A percentile compares a stretch with the other conserved stretches of the same genome.
These are phyloP conservation scores for Xylaria venustula DNA, from an alignment of 495 filamentous ascomycete species.

Conservation along the genomic window DNA sequence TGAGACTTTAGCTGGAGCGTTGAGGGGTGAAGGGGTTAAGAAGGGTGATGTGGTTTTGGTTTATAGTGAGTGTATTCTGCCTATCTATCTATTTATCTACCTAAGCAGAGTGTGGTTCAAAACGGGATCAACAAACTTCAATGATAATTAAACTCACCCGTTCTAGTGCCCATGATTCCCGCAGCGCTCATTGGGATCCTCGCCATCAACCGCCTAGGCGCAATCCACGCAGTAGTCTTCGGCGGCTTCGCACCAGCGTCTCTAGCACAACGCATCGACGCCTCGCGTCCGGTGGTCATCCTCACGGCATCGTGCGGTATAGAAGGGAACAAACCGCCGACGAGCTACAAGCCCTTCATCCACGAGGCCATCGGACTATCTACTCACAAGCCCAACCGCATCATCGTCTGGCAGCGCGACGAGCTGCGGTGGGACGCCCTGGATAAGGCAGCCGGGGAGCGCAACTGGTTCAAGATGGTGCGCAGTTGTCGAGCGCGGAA, in stretches of 20 bases:
- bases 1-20: slow-evolving; percentile 75
- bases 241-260: slow-evolving; percentile 83
- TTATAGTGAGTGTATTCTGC: slow-evolving; percentile 62
- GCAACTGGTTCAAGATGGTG: slow-evolving; percentile 76
- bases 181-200: slow-evolving; percentile 81
- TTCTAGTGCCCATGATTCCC: slow-evolving; percentile 90
- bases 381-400: slow-evolving; percentile 60
- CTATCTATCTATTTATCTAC: background rate
- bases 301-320: slow-evolving; percentile 92
- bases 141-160: background rate
- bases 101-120: too few relatives aligned
- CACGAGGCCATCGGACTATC: slow-evolving; percentile 62
- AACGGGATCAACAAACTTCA: background rate
- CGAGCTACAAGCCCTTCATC: slow-evolving; percentile 69
- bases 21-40: slow-evolving; percentile 78
- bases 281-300: slow-evolving; percentile 69
- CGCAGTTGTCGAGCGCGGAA: slow-evolving; percentile 63
- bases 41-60: slow-evolving; percentile 90
- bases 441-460: slow-evolving; percentile 61
- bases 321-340: slow-evolving; percentile 76
- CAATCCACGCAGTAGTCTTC: slow-evolving; percentile 89
- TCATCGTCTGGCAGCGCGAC: slow-evolving; percentile 76
- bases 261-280: slow-evolving; percentile 85
- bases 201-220: slow-evolving; percentile 76
- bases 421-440: slow-evolving; percentile 71